These are phyloP conservation scores for Leccinum cinnamomeum DNA, from an alignment of 1,284 basidiomycete species.

Conservation along the genomic window DNA sequence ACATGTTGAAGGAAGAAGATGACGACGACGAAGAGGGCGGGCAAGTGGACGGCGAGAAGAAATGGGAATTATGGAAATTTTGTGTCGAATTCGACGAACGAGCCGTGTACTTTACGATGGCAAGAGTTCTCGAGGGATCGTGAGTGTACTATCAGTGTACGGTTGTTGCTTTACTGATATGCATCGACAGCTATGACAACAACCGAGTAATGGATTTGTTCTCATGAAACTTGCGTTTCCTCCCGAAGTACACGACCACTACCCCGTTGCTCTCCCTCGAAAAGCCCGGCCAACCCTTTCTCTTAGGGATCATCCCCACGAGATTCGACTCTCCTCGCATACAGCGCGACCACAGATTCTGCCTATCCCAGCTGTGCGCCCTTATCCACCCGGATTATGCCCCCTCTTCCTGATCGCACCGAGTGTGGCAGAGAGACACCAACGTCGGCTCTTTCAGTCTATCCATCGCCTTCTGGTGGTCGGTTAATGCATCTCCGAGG, in stretches of 20 bases:
- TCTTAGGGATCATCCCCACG: constrained; percentile 32
- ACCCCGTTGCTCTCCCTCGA: constrained; percentile 20
- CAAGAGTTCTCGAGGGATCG: constrained; percentile 54
- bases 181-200: constrained; percentile 40
- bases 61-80: constrained; percentile 77
- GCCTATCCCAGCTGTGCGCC: constrained; percentile 21
- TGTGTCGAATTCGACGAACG: constrained; percentile 70
- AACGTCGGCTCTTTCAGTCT: constrained; percentile 4
- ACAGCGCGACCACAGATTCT: constrained; percentile 12
- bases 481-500: constrained; percentile 6
- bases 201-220: constrained; percentile 55
- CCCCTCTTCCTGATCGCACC: constrained; percentile 27
- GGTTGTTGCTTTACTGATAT: constrained; percentile 2
- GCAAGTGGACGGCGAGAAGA: constrained; percentile 28
- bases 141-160: constrained; percentile 36
- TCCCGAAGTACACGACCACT: constrained; percentile 35
- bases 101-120: constrained; percentile 74
- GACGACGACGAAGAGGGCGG: constrained; percentile 8
- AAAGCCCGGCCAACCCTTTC: constrained; percentile 30
- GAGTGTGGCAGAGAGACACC: constrained; percentile 19
- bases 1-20: constrained; percentile 8
- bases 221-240: constrained; percentile 55
- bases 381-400: constrained; percentile 21
- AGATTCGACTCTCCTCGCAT: constrained; percentile 23
- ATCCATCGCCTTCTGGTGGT: constrained; percentile 9